Evolutionary conservation across 148 eudicot genomes (phyloP), one percentile per base, ranked within the genome.

Genomic region (Rheum nobile): DNA sequence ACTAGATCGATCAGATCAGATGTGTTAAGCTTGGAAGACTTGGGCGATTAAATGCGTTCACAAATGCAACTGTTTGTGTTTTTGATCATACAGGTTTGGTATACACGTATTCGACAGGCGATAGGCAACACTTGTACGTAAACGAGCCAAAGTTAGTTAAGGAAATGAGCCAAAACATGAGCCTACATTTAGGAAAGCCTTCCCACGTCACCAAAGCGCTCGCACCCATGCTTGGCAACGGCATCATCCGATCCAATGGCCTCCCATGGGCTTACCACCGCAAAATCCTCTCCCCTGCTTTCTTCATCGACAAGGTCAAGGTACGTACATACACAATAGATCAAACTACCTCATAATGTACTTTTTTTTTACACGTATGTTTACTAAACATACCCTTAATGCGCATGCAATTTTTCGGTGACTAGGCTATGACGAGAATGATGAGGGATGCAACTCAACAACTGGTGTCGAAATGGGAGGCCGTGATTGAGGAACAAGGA

Each of bases 281-380:
- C 54, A 87, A 84, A 72, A 79, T 84, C 68, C 84, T 89, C 69
- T 80, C 94, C 57, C 91, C 94, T 31, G 84, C 82, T 34, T 86
- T 89, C 70, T 87, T 80, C 74, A 77, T 80, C 0, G 79, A 81
- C 57, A 89, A 84, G 76, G 82, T 85, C 71, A 87, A 85, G 94
- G 93, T 89, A 79, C 43, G 32, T 2, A n/a, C 19, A 0, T 38
- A 14, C 38, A 8, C 0, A 7, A 35, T 35, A 2, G 6, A 4
- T 41, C 4, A 5, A 8, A 41, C 39, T 37, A 37, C 39, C 39
- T 37, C 39, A 2, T 6, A 37, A 2, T 46, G 17, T 8, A 4
- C 50, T 46, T 11, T 3, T 13, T 3, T 46, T 46, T 14, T 46
- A 14, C 17, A 26, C 6, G 4, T 28, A 59, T 59, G 32, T 26